Base-by-base conservation (phyloP, 1,284 basidiomycete genomes). In the Golubevia sp. region DNA sequence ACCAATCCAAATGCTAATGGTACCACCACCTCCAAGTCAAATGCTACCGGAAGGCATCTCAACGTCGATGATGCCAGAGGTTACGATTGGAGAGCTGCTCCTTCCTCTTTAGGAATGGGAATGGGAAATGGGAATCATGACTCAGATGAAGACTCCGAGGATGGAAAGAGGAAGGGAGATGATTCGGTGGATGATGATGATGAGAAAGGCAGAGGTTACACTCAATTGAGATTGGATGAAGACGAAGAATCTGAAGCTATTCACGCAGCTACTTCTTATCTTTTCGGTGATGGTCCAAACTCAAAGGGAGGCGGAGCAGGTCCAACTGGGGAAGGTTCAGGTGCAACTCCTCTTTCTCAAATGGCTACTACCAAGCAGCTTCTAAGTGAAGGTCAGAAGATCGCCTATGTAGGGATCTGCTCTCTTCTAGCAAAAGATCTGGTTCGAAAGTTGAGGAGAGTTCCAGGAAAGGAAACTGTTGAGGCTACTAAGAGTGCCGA, bases 371-470 rank as follows among this genome's bases (percentile, higher is more conserved):
- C 80, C 25, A 83, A 83, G 58, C 69, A 76, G 58, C 70, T 83
- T 0, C 68, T 83, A 2, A 71, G 70, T 53, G 80, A 83, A 58
- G 67, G 71, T 25, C 80, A 82, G 38, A 79, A 80, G 69, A 79
- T 83, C 26, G 80, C 80, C 6, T 83, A 83, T 52, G 80, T 82
- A 1, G 80, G 80, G 20, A 66, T 83, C 5, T 78, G 76, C 69
- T 76, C 76, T 53, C 70, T 82, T 30, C 63, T 69, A 30, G 76
- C 74, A 4, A 66, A 72, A 57, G 67, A 80, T 2, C 68, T 83
- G 61, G 69, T 80, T 20, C 65, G 64, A 3, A 63, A 64, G 56
- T 51, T 77, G 2, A 55, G 61, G 13, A 55, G 76, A 49, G 68
- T 77, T 0, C 75, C 75, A 0, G 77, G 73, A 34, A 73, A 74